Evolutionary conservation across 441 rosid species (phyloP), one percentile per base, ranked within the genome.

Genomic region (Flueggea neowawraea): DNA sequence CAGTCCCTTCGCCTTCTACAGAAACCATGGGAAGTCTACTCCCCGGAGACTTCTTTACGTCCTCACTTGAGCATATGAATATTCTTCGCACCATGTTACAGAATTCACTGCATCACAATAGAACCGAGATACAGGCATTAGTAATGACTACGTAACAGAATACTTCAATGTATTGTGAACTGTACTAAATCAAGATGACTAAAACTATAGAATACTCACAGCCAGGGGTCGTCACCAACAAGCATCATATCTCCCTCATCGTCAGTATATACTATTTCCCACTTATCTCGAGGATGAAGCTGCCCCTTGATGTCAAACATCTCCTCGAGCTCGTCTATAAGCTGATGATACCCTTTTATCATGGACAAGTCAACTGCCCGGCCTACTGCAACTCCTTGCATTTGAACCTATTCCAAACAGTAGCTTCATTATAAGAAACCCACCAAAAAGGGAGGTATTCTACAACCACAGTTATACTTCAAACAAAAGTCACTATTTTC

Each of bases 221-320:
- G 63, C 97, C 99, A 95, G 5, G 96, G 99, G 65, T 95, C 91
- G 43, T 91, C 97, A 7, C 97, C 97, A 6, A 80, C 84, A 8
- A 95, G 89, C 97, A 91, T 95, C 89, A 82, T 84, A 57, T 91
- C 99, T 33, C 92, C 99, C 70, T 95, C 96, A 3, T 91, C 85
- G 16, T 91, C 97, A 2, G 92, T 87, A 65, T 81, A 95, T 67
- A 91, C 87, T 17, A 91, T 74, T 31, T 82, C 84, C 96, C 94
- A 95, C 75, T 81, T 89, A 64, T 82, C 85, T 52, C 73, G 77
- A 31, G 77, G 54, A 32, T 67, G 69, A 61, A 95, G 90, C 76
- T 88, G 83, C 48, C 94, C 96, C 70, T 78, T 69, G 44, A 91
- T 84, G 63, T 89, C 97, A 67, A 94, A 95, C 96, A 91, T 84